A percentile compares a stretch with the other conserved stretches of the same genome.
phyloP scores from a whole-genome alignment of 2,329 filamentous ascomycete genomes.

The Didymella exigua region DNA sequence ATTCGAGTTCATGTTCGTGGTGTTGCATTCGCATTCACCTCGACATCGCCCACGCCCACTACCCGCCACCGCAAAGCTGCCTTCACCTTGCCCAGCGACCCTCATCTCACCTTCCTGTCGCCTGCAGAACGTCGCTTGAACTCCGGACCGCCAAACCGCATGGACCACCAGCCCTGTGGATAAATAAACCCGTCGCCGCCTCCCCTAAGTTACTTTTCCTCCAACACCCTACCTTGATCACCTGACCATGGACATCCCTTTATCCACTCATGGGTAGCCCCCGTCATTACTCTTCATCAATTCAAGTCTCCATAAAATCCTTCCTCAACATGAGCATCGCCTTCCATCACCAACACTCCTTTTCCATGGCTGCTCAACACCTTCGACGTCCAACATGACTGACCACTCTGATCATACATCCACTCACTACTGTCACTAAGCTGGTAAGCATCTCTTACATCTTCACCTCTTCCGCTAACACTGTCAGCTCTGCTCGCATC shows the following conservation, averaged over 20 bases:
- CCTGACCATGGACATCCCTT: background rate
- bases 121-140: background rate
- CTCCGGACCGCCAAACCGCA: background rate
- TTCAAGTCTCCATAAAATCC: constrained; percentile 4
- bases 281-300: background rate
- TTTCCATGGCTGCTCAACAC: constrained; percentile 2
- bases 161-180: background rate
- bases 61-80: background rate
- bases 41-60: background rate
- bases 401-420: background rate
- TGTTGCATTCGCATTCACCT: background rate
- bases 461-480: background rate
- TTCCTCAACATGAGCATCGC: background rate
- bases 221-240: background rate
- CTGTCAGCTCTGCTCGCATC: background rate
- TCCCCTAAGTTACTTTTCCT: background rate
- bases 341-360: background rate
- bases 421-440: background rate
- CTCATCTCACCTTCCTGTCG: background rate
- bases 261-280: background rate
- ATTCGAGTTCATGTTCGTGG: background rate
- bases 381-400: background rate
- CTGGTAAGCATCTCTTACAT: background rate
- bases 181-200: background rate
- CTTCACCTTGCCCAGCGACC: background rate